Conservation (phyloP, 2,329 filamentous ascomycete genomes). For the Colletotrichum ledebouriae region DNA sequence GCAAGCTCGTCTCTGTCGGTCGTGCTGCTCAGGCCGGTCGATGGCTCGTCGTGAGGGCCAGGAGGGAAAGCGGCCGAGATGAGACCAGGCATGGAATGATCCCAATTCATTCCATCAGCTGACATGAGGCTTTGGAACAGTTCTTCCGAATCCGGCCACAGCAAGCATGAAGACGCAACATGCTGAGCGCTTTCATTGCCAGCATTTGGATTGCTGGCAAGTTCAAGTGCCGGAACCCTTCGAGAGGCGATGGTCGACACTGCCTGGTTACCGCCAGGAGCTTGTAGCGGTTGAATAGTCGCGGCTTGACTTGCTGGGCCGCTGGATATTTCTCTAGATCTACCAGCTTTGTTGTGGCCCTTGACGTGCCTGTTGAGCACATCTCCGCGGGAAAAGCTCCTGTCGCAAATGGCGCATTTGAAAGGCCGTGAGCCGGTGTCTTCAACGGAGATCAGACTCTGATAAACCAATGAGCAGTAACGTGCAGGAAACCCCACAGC, state of each 20-base stretch:
- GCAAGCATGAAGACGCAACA: background rate
- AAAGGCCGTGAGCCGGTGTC: conserved; percentile 21
- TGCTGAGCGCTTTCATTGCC: conserved; percentile 2
- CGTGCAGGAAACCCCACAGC: background rate
- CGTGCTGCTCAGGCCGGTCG: background rate
- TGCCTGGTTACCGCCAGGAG: background rate
- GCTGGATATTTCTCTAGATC: background rate
- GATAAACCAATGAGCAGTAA: background rate
- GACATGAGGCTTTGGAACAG: conserved; percentile 25
- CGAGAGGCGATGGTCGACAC: background rate
- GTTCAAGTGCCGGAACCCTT: background rate
- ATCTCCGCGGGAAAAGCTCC: conserved; percentile 22
- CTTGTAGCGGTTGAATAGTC: conserved; percentile 1
- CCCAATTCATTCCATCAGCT: conserved; percentile 24
- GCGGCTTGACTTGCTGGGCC: background rate
- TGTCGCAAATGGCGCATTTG: conserved; percentile 22
- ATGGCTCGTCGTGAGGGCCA: background rate
- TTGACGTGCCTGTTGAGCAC: conserved; percentile 24
- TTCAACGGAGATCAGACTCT: conserved; percentile 1
- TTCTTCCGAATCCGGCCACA: conserved; percentile 18
- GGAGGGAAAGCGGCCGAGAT: background rate
- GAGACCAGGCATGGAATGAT: conserved; percentile 14
- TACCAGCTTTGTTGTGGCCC: conserved; percentile 2
- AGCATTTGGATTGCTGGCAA: background rate
- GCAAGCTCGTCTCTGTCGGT: conserved; percentile 7